phyloP scores from a whole-genome alignment of 106 monocot species.

The Dendrobium nobile region DNA sequence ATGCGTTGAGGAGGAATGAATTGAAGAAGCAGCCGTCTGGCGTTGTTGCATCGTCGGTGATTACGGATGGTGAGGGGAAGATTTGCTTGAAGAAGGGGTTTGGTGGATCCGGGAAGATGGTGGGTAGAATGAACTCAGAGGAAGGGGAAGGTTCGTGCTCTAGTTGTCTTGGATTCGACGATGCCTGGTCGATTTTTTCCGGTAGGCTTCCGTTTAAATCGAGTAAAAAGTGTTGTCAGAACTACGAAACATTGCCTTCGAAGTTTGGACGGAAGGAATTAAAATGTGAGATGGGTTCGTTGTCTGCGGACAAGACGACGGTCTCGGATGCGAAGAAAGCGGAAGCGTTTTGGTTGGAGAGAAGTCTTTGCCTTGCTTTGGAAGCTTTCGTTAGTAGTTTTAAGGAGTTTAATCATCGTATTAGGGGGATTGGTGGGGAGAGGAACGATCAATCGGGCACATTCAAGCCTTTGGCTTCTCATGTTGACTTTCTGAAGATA shows the following conservation, averaged over 20 bases:
- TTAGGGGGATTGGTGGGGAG: neutral
- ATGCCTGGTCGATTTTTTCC: constrained; percentile 27
- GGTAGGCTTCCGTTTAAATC: constrained; percentile 41
- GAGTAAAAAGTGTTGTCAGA: constrained; percentile 29
- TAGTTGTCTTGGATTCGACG: constrained; percentile 30
- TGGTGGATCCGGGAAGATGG: neutral
- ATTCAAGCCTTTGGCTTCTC: neutral
- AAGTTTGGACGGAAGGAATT: constrained; percentile 3
- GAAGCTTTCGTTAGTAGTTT: neutral
- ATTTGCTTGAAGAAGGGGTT: constrained; percentile 7
- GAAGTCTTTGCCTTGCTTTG: constrained; percentile 24
- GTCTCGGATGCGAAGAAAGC: neutral
- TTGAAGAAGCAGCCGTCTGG: constrained; percentile 4
- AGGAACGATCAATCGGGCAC: neutral
- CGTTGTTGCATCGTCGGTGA: neutral
- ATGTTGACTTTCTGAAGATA: neutral
- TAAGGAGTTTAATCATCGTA: neutral
- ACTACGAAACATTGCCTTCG: neutral
- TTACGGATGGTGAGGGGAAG: constrained; percentile 10
- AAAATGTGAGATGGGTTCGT: neutral
- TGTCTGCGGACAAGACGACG: neutral
- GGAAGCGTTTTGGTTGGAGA: constrained; percentile 22
- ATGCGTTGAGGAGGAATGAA: neutral
- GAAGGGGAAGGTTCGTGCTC: constrained; percentile 28
- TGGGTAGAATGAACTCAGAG: neutral